These are phyloP conservation scores for Nidula niveotomentosa DNA, from an alignment of 1,284 basidiomycete genomes.

Conservation along the genomic window DNA sequence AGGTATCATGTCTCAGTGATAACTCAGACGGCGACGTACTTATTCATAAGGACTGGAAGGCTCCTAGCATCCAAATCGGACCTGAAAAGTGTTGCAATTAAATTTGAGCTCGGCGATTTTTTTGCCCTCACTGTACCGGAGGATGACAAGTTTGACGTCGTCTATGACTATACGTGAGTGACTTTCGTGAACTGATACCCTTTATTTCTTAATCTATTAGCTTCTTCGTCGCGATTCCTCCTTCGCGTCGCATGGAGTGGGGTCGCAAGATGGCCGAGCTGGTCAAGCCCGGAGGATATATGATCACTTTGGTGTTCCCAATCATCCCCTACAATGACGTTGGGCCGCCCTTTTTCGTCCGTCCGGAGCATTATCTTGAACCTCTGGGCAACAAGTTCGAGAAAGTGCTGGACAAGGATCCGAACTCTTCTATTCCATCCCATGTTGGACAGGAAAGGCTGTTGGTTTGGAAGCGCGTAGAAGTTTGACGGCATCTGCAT, in stretches of 20 bases:
- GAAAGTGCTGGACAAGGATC: slow-evolving; percentile 53
- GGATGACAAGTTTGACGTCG: slow-evolving; percentile 47
- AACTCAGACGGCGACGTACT: not conserved
- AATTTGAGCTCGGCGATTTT: slow-evolving; percentile 50
- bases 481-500: not conserved
- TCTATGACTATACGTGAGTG: slow-evolving; percentile 71
- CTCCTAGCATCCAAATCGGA: slow-evolving; percentile 3
- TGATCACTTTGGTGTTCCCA: slow-evolving; percentile 60
- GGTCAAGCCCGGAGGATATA: slow-evolving; percentile 56
- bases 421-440: slow-evolving; percentile 33
- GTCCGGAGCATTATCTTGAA: slow-evolving; percentile 56
- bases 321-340: slow-evolving; percentile 33
- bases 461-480: slow-evolving; percentile 46
- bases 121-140: slow-evolving; percentile 42
- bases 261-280: slow-evolving; percentile 54
- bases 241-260: slow-evolving; percentile 53
- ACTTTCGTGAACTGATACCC: not conserved
- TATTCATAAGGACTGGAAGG: not conserved
- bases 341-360: slow-evolving; percentile 67
- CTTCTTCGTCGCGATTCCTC: slow-evolving; percentile 73
- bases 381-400: slow-evolving; percentile 53
- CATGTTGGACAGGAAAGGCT: slow-evolving; percentile 49
- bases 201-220: slow-evolving; percentile 26
- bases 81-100: slow-evolving; percentile 21
- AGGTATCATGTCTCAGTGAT: slow-evolving; percentile 8